Evolutionary conservation across 345 rosid species (phyloP).

Genomic region (Mercurialis annua): DNA sequence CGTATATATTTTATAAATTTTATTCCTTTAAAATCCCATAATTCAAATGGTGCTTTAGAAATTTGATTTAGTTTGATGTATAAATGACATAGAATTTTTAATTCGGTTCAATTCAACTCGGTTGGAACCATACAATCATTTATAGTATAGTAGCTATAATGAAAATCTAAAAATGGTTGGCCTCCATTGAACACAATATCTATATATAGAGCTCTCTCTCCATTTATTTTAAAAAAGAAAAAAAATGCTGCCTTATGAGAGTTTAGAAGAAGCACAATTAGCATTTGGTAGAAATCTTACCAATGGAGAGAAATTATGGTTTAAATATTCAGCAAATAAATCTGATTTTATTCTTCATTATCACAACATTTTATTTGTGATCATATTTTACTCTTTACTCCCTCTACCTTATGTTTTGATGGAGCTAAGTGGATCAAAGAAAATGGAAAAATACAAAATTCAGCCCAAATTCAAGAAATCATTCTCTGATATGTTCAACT

Average conservation of each 20-base stretch:
- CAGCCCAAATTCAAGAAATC: conserved; percentile 21
- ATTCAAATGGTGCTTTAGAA: too few species aligned
- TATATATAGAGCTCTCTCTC: background rate
- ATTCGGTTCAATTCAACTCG: too few species aligned
- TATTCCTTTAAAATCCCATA: too few species aligned
- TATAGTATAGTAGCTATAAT: too few species aligned
- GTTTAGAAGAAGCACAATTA: conserved; percentile 15
- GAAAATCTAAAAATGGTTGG: too few species aligned
- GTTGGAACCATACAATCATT: too few species aligned
- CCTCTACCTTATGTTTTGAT: conserved; percentile 22
- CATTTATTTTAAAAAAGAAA: background rate
- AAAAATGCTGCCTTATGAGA: conserved; percentile 16
- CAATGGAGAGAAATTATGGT: conserved; percentile 21
- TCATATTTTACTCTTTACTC: conserved; percentile 17
- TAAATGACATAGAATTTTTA: too few species aligned
- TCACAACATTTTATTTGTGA: conserved; percentile 26
- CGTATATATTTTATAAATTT: too few species aligned
- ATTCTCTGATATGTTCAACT: conserved; percentile 14
- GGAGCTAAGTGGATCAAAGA: conserved; percentile 11
- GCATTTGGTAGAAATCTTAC: conserved; percentile 20
- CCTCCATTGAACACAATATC: too few species aligned
- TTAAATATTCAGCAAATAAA: conserved; percentile 22
- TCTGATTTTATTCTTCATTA: conserved; percentile 20
- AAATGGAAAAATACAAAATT: conserved; percentile 15
- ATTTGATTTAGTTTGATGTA: too few species aligned